phyloP scores from a whole-genome alignment of 495 filamentous ascomycete species.

The Penicillium roqueforti region DNA sequence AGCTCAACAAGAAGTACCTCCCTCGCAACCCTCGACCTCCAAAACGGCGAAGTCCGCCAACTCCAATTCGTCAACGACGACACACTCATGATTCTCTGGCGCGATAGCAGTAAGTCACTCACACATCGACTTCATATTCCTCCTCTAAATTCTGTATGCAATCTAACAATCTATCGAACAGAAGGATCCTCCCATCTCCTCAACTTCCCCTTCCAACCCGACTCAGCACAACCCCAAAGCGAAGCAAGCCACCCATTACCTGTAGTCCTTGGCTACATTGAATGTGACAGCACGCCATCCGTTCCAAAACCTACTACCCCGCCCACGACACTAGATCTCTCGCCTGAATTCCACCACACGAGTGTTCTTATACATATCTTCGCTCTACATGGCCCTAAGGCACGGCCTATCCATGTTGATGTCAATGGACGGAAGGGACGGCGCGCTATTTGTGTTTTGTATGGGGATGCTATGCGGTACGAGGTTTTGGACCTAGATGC shows the following conservation, averaged over 20 bases:
- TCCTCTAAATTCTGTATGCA: neutral
- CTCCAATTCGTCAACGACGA: constrained; percentile 54
- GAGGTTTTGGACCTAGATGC: constrained; percentile 55
- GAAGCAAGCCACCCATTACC: constrained; percentile 6
- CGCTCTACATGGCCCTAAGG: constrained; percentile 31
- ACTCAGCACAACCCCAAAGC: neutral
- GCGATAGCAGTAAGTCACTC: constrained; percentile 35
- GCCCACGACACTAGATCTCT: constrained; percentile 23
- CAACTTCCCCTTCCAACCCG: constrained; percentile 35
- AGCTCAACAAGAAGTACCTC: constrained; percentile 47
- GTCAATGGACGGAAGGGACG: constrained; percentile 53
- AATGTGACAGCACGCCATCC: constrained; percentile 10
- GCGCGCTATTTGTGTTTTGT: constrained; percentile 53
- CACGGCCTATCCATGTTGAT: constrained; percentile 44
- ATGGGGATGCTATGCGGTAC: constrained; percentile 52
- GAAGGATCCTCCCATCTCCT: constrained; percentile 33
- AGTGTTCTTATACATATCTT: constrained; percentile 34
- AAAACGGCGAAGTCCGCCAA: constrained; percentile 45
- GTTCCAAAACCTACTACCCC: constrained; percentile 15
- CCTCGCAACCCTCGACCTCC: constrained; percentile 38
- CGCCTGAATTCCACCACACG: constrained; percentile 7
- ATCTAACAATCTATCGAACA: constrained; percentile 13
- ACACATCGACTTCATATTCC: constrained; percentile 8
- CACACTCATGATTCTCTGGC: constrained; percentile 48
- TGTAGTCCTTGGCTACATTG: constrained; percentile 16